These are phyloP conservation scores for Aspergillus ochraceoroseus DNA, from an alignment of 2,329 filamentous ascomycete genomes.

Conservation along the genomic window DNA sequence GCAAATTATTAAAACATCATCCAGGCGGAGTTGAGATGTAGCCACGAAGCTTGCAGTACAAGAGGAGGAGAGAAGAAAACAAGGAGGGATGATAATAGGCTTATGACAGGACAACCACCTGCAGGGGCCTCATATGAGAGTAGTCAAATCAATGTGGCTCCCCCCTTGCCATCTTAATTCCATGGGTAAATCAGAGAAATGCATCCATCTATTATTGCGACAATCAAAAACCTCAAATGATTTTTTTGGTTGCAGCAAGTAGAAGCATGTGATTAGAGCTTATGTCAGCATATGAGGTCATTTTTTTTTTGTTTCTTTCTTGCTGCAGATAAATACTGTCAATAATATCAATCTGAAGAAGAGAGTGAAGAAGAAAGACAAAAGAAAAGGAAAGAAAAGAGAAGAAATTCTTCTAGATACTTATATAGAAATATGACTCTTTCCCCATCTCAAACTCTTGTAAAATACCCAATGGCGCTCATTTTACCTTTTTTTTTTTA, in stretches of 20 bases:
- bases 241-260: constrained; percentile 1
- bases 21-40: constrained; percentile 2
- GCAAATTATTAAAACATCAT: constrained; percentile 10
- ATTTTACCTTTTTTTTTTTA: too few species aligned
- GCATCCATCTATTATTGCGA: background rate
- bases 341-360: too few species aligned
- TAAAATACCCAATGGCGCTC: too few species aligned
- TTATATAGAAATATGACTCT: too few species aligned
- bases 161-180: background rate
- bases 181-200: too few species aligned
- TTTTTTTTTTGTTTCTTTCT: background rate
- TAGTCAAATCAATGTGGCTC: background rate
- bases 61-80: background rate
- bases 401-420: too few species aligned
- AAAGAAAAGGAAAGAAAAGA: too few species aligned
- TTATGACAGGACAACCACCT: constrained; percentile 6
- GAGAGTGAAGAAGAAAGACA: too few species aligned
- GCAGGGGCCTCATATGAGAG: constrained; percentile 4
- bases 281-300: constrained; percentile 7
- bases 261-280: constrained; percentile 14
- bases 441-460: too few species aligned
- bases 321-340: too few species aligned
- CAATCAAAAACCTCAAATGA: background rate
- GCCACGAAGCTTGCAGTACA: constrained; percentile 6
- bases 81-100: constrained; percentile 3